Conservation (phyloP, 441 rosid genomes). For the Croton setiger region DNA sequence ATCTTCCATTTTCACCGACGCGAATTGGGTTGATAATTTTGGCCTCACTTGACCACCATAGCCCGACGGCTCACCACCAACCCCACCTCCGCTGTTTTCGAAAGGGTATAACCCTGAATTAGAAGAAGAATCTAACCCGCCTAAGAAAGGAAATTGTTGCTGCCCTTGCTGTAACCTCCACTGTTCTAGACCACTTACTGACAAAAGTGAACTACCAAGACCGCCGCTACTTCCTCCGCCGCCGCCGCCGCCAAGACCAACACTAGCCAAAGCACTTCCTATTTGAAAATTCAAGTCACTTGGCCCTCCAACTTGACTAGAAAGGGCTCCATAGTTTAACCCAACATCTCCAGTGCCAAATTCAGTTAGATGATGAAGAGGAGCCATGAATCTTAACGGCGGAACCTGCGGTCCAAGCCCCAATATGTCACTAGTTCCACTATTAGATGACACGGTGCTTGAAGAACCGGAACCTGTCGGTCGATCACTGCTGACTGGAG, state of each 20-base stretch:
- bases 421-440: constrained; percentile 40
- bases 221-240: constrained; percentile 21
- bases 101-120: constrained; percentile 51
- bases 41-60: constrained; percentile 35
- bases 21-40: constrained; percentile 46
- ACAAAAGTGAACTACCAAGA: constrained; percentile 29
- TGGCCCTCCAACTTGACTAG: constrained; percentile 36
- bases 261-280: constrained; percentile 36
- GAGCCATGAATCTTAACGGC: constrained; percentile 58
- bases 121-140: constrained; percentile 54
- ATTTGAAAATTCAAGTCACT: constrained; percentile 54
- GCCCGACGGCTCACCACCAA: constrained; percentile 32
- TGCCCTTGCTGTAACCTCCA: constrained; percentile 56
- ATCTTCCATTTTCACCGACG: constrained; percentile 81
- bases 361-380: constrained; percentile 47
- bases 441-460: constrained; percentile 38
- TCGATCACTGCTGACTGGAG: constrained; percentile 41
- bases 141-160: constrained; percentile 49
- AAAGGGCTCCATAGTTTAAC: constrained; percentile 46
- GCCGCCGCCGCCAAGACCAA: constrained; percentile 22
- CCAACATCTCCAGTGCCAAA: constrained; percentile 47
- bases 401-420: constrained; percentile 54
- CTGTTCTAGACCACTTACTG: constrained; percentile 50
- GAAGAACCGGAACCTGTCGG: constrained; percentile 41
- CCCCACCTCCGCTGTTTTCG: constrained; percentile 31